These are phyloP conservation scores for Grigorovia transvaalensis DNA, from an alignment of 805 yeast species.

Conservation along the genomic window DNA sequence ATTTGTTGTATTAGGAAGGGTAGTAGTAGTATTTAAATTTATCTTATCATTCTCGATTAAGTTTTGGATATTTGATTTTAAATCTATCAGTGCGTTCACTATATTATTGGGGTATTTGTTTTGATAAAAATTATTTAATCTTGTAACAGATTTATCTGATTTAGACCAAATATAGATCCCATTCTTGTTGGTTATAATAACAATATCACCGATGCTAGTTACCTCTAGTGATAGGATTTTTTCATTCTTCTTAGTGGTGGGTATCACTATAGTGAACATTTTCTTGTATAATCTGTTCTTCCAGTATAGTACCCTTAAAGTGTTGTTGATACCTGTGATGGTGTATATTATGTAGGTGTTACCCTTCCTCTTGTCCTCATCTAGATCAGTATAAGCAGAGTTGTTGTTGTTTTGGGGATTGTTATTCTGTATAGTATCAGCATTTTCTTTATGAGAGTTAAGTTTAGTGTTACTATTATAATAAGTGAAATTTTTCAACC, in stretches of 20 bases:
- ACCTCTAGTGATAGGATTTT: constrained; percentile 12
- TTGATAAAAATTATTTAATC: constrained; percentile 14
- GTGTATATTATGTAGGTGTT: background rate
- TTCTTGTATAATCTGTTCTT: constrained; percentile 18
- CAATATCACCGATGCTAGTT: constrained; percentile 8
- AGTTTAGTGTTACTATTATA: background rate
- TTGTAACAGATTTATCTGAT: background rate
- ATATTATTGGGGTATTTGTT: constrained; percentile 17
- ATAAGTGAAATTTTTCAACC: constrained; percentile 7
- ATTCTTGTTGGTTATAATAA: constrained; percentile 13
- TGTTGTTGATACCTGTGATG: constrained; percentile 1
- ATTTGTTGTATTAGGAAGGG: background rate
- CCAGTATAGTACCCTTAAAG: constrained; percentile 23
- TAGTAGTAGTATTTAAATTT: background rate
- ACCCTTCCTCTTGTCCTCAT: background rate
- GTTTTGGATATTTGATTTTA: constrained; percentile 3
- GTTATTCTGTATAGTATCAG: background rate
- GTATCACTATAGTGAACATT: constrained; percentile 14
- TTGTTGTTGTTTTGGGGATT: background rate
- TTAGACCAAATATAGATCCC: constrained; percentile 18
- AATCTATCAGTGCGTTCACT: constrained; percentile 11
- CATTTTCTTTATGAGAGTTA: background rate
- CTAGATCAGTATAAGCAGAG: background rate
- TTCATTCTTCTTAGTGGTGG: constrained; percentile 5
- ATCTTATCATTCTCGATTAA: background rate